Conservation (phyloP, 2,329 filamentous ascomycete species). For the Fusarium clavum region DNA sequence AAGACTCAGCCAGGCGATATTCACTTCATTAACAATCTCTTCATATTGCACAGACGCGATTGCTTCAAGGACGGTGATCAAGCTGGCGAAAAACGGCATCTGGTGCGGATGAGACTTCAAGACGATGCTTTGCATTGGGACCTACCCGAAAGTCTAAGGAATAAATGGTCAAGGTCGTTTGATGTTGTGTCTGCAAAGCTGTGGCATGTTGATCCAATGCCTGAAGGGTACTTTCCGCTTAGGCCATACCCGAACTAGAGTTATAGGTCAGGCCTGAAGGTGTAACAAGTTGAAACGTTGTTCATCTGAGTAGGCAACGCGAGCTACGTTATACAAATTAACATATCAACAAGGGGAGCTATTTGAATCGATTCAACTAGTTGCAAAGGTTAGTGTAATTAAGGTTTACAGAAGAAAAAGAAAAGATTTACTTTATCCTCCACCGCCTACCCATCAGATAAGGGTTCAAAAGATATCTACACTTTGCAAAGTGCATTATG, state of each 20-base stretch:
- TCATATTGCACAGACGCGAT: slow-evolving; percentile 66
- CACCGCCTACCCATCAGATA: no score
- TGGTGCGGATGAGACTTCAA: slow-evolving; percentile 69
- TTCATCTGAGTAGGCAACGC: no score
- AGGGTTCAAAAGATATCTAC: no score
- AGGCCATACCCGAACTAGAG: slow-evolving; percentile 64
- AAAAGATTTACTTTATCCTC: no score
- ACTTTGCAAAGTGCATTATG: no score
- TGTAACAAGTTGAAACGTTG: no score
- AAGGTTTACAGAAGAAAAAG: no score
- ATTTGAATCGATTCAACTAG: no score
- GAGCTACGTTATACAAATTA: no score
- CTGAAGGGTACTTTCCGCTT: slow-evolving; percentile 66
- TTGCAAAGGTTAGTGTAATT: no score
- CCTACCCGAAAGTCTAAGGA: slow-evolving; percentile 60
- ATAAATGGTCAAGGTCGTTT: slow-evolving; percentile 66
- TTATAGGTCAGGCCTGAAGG: no score
- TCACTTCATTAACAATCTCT: slow-evolving; percentile 73
- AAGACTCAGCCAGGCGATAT: slow-evolving; percentile 67
- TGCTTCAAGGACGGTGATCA: neutral
- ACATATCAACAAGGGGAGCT: no score
- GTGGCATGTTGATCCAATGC: slow-evolving; percentile 71
- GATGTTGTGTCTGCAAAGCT: slow-evolving; percentile 55
- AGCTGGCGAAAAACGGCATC: slow-evolving; percentile 53
- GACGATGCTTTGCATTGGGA: slow-evolving; percentile 62